These are phyloP conservation scores for Batrachochytrium dendrobatidis DNA, from an alignment of 371 early-diverging fungal species.

Conservation along the genomic window DNA sequence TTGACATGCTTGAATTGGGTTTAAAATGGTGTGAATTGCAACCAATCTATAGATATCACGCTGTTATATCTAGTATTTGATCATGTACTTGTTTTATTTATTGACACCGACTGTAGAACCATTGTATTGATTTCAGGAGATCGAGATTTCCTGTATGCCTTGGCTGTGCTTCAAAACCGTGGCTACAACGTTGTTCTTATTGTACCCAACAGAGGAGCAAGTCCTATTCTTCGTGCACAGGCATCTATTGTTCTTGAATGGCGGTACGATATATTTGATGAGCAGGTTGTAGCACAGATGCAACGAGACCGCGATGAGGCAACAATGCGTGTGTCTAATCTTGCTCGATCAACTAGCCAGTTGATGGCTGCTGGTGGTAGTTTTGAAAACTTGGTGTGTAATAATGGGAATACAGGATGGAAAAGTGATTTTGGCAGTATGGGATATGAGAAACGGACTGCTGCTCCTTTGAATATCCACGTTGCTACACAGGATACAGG, in stretches of 20 bases:
- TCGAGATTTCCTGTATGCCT: constrained; percentile 19
- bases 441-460: not conserved
- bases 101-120: too few species aligned
- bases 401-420: not conserved
- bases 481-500: too few species aligned
- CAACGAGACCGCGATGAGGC: not conserved
- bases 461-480: not conserved
- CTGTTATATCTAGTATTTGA: too few species aligned
- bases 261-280: constrained; percentile 18
- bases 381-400: not conserved
- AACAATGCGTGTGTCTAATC: not conserved
- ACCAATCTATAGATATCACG: too few species aligned
- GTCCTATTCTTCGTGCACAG: constrained; percentile 11
- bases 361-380: not conserved
- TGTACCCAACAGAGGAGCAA: constrained; percentile 19
- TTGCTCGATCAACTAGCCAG: not conserved
- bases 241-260: constrained; percentile 16
- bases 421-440: not conserved
- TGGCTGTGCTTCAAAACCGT: constrained; percentile 15
- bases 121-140: constrained; percentile 23
- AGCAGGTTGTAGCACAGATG: constrained; percentile 5
- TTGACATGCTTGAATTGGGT: not conserved
- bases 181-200: constrained; percentile 20
- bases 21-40: too few species aligned
- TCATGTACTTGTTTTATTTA: too few species aligned